phyloP scores from a whole-genome alignment of 257 asterid species.

The Nicotiana obtusifolia region DNA sequence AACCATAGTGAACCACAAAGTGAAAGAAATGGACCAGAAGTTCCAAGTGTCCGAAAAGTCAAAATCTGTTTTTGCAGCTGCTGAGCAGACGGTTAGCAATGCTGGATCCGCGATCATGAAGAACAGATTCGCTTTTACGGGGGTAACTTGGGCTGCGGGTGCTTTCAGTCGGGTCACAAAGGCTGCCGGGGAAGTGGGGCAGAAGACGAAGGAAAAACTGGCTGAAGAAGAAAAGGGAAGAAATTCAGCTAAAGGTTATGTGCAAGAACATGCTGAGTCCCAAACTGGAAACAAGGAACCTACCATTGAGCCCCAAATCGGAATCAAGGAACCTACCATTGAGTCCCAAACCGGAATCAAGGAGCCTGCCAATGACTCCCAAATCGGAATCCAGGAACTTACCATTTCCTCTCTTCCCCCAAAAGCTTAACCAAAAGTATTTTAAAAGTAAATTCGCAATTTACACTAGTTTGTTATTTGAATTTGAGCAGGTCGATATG shows the following conservation, averaged over 20 bases:
- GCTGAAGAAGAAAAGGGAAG: constrained; percentile 45
- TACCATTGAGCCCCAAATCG: neutral
- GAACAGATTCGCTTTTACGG: constrained; percentile 50
- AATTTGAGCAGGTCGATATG: neutral
- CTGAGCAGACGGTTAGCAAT: constrained; percentile 54
- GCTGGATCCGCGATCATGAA: constrained; percentile 60
- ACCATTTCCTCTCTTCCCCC: constrained; percentile 31
- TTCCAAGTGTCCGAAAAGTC: constrained; percentile 63
- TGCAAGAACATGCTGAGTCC: constrained; percentile 16
- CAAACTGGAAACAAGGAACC: constrained; percentile 18
- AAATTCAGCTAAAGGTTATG: constrained; percentile 33
- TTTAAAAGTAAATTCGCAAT: neutral
- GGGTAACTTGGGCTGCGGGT: constrained; percentile 60
- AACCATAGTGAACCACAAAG: constrained; percentile 48
- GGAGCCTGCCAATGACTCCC: constrained; percentile 13
- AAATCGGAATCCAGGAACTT: constrained; percentile 14
- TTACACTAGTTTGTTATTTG: neutral
- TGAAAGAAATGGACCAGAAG: constrained; percentile 59
- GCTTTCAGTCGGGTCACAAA: constrained; percentile 47
- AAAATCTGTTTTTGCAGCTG: constrained; percentile 48
- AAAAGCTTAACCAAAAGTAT: constrained; percentile 31
- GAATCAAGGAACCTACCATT: constrained; percentile 15
- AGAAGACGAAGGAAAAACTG: constrained; percentile 52
- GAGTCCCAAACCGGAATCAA: constrained; percentile 20
- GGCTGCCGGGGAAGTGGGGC: constrained; percentile 60